A percentile compares a stretch with the other conserved stretches of the same genome.
Evolutionary conservation across 1,284 basidiomycete genomes (phyloP).

Genomic region (Microbotryum saponariae): DNA sequence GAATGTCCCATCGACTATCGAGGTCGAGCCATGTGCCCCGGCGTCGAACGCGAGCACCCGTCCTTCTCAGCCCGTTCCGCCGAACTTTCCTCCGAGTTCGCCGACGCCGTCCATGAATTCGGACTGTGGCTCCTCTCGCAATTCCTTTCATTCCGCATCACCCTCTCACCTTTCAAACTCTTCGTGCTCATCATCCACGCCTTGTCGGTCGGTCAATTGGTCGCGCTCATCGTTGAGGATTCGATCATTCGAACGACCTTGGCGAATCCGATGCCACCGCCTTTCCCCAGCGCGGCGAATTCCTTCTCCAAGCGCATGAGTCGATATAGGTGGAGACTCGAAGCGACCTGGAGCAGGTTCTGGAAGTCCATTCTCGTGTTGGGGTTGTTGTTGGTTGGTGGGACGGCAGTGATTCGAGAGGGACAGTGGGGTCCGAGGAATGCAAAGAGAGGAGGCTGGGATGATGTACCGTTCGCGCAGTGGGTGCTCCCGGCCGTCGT

Average conservation of each 20-base stretch:
- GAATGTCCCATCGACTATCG: constrained; percentile 12
- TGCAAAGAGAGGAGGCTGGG: not conserved
- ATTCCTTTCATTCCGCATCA: not conserved
- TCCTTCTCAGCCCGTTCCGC: constrained; percentile 8
- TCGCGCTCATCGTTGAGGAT: constrained; percentile 7
- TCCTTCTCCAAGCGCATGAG: constrained; percentile 2
- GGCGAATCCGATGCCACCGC: constrained; percentile 6
- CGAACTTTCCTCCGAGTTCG: constrained; percentile 14
- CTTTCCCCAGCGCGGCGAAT: not conserved
- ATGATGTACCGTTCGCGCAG: constrained; percentile 7
- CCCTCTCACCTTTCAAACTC: constrained; percentile 5
- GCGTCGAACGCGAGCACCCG: not conserved
- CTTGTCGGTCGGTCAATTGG: constrained; percentile 1
- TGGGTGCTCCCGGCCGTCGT: not conserved
- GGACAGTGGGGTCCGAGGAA: not conserved
- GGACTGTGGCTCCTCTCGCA: not conserved
- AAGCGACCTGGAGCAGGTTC: not conserved
- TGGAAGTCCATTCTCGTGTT: not conserved
- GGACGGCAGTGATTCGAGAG: not conserved
- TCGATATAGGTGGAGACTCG: constrained; percentile 1
- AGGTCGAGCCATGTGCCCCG: constrained; percentile 7
- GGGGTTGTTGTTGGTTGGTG: not conserved
- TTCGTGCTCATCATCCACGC: not conserved
- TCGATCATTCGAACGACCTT: not conserved
- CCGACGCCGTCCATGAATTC: constrained; percentile 10